phyloP scores from a whole-genome alignment of 495 filamentous ascomycete species.

The Baudoinia panamericana region DNA sequence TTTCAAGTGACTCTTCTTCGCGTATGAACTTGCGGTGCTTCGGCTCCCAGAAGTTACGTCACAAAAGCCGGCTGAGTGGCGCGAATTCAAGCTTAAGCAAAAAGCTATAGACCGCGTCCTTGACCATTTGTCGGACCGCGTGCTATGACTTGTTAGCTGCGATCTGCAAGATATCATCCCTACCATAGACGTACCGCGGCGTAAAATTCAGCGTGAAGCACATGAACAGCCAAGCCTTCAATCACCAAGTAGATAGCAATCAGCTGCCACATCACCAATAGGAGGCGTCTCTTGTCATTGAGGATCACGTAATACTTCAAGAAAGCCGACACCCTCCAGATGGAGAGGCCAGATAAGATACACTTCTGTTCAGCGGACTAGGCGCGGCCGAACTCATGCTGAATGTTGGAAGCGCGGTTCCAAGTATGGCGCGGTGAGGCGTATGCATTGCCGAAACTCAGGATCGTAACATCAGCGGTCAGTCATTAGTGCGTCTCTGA shows the following conservation, averaged over 20 bases:
- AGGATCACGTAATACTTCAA: slow-evolving; percentile 1
- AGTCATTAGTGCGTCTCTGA: background rate
- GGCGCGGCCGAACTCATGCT: background rate
- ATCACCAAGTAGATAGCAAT: too few relatives aligned
- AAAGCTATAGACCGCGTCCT: slow-evolving; percentile 18
- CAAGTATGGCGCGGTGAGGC: background rate
- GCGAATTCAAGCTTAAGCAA: slow-evolving; percentile 22
- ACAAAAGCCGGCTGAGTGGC: slow-evolving; percentile 16
- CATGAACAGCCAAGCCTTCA: slow-evolving; percentile 18
- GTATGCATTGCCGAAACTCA: background rate
- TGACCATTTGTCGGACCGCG: slow-evolving; percentile 6
- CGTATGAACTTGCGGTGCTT: background rate
- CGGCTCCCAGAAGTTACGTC: slow-evolving; percentile 4
- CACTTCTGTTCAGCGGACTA: background rate
- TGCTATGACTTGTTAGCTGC: background rate
- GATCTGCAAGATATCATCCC: background rate
- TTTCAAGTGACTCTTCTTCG: background rate
- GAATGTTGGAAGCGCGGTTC: slow-evolving; percentile 1
- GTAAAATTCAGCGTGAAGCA: slow-evolving; percentile 15
- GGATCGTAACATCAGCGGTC: background rate
- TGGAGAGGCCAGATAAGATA: slow-evolving; percentile 20
- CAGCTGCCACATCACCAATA: too few relatives aligned
- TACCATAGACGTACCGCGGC: slow-evolving; percentile 9
- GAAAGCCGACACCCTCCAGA: slow-evolving; percentile 11
- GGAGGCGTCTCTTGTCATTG: slow-evolving; percentile 18